Base-by-base conservation (phyloP, 2,329 filamentous ascomycete genomes). In the Ilyonectria destructans region DNA sequence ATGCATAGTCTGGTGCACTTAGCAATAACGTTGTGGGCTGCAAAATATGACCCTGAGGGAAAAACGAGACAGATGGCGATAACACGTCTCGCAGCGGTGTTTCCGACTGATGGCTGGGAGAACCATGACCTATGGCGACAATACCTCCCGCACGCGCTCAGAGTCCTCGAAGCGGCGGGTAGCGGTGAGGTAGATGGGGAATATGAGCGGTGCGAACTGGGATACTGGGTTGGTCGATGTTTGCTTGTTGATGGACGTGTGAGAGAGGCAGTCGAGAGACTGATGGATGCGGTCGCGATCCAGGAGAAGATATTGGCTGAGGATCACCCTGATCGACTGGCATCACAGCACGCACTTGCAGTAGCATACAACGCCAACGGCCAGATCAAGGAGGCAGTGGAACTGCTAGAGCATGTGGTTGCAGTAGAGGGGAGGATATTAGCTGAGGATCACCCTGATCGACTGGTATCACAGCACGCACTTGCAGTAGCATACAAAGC, bases 1-100 rank as follows among this genome's bases (percentile, higher is more conserved):
- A 82, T 82, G 77, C 81, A 83, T 58, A 71, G 77, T 12, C 69
- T 83, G 1, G 80, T 83, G 0, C 80, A 83, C 40, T 23, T 79
- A 29, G 78, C 80, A 2, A 75, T 69, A 2, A 52, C 70, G 35
- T 57, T 74, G 4, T 82, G 79, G 80, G 29, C 71, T 33, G 31
- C 40, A 2, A 19, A 48, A 5, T 21, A 29, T 5, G 0, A 3
- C 6, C 4, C 6, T 0, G 1, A 3, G 31, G 1, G 1, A 43
- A 43, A 13, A 2, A 19, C 2, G 0, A 8, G 21, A 23, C 21
- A 55, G 2, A 19, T 5, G 4, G 35, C n/a, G 19, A 31, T 59
- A 40, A 23, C 23, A 65, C 57, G 43, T 48, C 8, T 71, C 17
- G 58, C 46, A 0, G 0, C 49, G 2, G 65, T 43, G 1, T 73